phyloP scores from a whole-genome alignment of 208 protist species.

The Angomonas desouzai region DNA sequence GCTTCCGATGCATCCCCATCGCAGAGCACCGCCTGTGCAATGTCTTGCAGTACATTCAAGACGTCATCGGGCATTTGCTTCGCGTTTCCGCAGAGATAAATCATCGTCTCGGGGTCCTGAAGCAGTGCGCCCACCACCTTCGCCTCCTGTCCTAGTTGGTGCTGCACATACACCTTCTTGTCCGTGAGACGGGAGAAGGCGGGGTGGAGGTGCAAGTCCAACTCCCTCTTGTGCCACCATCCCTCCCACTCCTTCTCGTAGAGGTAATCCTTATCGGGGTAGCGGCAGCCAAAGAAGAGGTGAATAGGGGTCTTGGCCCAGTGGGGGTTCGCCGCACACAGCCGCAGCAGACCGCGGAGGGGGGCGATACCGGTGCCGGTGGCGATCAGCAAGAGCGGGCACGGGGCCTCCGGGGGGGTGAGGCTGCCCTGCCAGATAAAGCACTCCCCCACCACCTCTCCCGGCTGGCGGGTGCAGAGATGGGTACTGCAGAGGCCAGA shows the following conservation, averaged over 20 bases:
- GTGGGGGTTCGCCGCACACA: conserved; percentile 22
- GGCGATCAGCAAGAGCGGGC: conserved; percentile 62
- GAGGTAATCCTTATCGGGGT: conserved; percentile 64
- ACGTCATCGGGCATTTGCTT: conserved; percentile 87
- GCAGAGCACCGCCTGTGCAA: conserved; percentile 44
- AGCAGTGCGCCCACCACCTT: conserved; percentile 46
- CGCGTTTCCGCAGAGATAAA: conserved; percentile 84
- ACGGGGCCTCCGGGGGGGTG: conserved; percentile 28
- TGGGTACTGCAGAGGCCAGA: conserved; percentile 67
- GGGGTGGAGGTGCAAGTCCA: conserved; percentile 51
- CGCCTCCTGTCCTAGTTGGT: conserved; percentile 70
- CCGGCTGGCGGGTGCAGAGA: conserved; percentile 27
- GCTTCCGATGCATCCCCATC: conserved; percentile 35
- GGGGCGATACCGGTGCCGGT: conserved; percentile 86
- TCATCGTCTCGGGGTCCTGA: conserved; percentile 18
- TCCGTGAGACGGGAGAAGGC: conserved; percentile 80
- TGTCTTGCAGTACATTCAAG: conserved; percentile 39
- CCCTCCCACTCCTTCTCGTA: conserved; percentile 66
- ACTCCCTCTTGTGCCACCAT: conserved; percentile 25
- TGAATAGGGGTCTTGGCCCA: conserved; percentile 59
- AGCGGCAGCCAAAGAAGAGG: conserved; percentile 78
- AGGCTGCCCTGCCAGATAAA: conserved; percentile 71
- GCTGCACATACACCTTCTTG: conserved; percentile 86
- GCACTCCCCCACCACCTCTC: conserved; percentile 37
- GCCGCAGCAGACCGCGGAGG: conserved; percentile 60